Conservation (phyloP, 2,329 filamentous ascomycete genomes). For the Sporothrix inflata region DNA sequence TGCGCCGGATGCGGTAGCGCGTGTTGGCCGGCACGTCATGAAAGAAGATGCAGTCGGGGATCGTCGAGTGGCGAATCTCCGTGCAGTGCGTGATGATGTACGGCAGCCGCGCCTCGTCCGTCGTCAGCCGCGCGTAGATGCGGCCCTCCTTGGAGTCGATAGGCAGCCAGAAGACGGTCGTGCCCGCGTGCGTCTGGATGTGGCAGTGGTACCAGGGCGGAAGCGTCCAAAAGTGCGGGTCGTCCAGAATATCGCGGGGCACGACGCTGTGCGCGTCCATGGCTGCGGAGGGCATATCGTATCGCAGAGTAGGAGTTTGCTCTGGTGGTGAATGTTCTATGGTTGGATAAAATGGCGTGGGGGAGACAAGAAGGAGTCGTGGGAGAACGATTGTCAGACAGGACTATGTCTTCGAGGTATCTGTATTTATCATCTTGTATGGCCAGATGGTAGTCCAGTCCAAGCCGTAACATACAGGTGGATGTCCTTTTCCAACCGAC, state of each 20-base stretch:
- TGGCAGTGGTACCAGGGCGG: constrained; percentile 20
- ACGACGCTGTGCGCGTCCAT: neutral
- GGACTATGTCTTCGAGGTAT: no score
- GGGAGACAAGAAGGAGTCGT: neutral
- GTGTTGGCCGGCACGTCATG: constrained; percentile 5
- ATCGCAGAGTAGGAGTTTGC: neutral
- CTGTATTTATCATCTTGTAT: neutral
- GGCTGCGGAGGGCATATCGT: neutral
- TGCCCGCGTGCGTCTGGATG: constrained; percentile 14
- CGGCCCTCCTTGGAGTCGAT: constrained; percentile 5
- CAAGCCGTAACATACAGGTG: neutral
- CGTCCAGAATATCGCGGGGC: neutral
- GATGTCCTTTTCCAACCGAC: neutral
- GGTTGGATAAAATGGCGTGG: neutral
- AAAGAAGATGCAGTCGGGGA: neutral
- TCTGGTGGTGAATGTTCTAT: neutral
- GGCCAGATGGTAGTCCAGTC: neutral
- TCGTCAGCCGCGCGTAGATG: neutral
- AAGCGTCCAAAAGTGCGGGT: constrained; percentile 8
- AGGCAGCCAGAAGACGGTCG: constrained; percentile 14
- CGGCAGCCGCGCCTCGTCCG: constrained; percentile 9
- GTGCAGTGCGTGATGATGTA: constrained; percentile 17
- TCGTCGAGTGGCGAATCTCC: neutral
- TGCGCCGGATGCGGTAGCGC: neutral
- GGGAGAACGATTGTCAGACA: neutral